Evolutionary conservation across 805 yeast species (phyloP).

Genomic region (Yamadazyma scolyti): DNA sequence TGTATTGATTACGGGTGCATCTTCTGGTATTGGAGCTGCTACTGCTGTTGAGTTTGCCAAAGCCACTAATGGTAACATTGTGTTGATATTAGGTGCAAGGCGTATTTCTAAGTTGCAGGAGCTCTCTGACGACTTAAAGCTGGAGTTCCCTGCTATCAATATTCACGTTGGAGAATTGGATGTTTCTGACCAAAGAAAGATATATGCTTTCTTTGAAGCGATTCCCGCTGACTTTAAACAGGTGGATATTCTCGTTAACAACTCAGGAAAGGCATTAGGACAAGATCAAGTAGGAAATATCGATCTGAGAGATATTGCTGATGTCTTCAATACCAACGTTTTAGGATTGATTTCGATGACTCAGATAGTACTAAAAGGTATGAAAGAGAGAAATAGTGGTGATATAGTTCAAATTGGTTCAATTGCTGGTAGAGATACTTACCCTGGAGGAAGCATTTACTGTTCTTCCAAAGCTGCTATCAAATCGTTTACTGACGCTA

Average conservation of each 20-base stretch:
- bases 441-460: slow-evolving; percentile 2
- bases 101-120: slow-evolving; percentile 1
- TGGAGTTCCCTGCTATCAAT: neutral
- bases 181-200: neutral
- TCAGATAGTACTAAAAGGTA: neutral
- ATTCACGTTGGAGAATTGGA: slow-evolving; percentile 1
- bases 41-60: slow-evolving; percentile 44
- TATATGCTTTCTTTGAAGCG: neutral
- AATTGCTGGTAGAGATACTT: slow-evolving; percentile 1
- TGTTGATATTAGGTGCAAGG: slow-evolving; percentile 1
- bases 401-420: slow-evolving; percentile 1
- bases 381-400: slow-evolving; percentile 2
- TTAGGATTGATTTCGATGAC: slow-evolving; percentile 2
- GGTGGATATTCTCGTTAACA: slow-evolving; percentile 2
- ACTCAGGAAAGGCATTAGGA: slow-evolving; percentile 2
- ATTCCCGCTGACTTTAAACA: neutral
- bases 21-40: slow-evolving; percentile 34
- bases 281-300: slow-evolving; percentile 1
- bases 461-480: slow-evolving; percentile 3
- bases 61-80: slow-evolving; percentile 28
- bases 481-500: neutral
- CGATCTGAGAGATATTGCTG: neutral
- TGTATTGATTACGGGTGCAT: slow-evolving; percentile 33
- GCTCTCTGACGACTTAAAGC: neutral
- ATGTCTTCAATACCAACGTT: slow-evolving; percentile 1